Evolutionary conservation across 805 yeast genomes (phyloP).

Genomic region (Cyberlindnera euphorbiae): DNA sequence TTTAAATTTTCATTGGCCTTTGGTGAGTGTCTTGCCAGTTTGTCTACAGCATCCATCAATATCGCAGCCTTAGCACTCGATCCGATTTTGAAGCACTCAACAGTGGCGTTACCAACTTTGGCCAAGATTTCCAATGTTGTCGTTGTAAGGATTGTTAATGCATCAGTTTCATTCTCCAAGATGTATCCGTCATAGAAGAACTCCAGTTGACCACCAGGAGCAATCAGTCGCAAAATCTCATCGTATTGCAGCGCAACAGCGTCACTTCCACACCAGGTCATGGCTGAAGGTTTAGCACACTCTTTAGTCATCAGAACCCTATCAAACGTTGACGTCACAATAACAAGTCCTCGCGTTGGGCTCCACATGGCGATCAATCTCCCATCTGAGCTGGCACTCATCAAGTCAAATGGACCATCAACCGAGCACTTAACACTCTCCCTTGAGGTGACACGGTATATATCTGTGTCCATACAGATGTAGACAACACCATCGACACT

Average conservation of each 20-base stretch:
- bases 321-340: slow-evolving; percentile 7
- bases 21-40: slow-evolving; percentile 63
- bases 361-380: slow-evolving; percentile 13
- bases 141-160: slow-evolving; percentile 59
- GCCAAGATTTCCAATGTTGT: slow-evolving; percentile 53
- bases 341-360: slow-evolving; percentile 4
- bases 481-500: slow-evolving; percentile 2
- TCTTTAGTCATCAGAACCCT: slow-evolving; percentile 11
- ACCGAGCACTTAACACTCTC: slow-evolving; percentile 5
- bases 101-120: slow-evolving; percentile 53
- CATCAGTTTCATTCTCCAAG: slow-evolving; percentile 56
- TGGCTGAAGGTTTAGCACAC: slow-evolving; percentile 5
- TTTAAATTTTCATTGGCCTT: slow-evolving; percentile 75
- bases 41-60: slow-evolving; percentile 69
- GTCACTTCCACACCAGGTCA: slow-evolving; percentile 85
- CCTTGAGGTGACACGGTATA: slow-evolving; percentile 3
- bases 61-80: slow-evolving; percentile 81
- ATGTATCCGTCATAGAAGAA: slow-evolving; percentile 43
- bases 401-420: slow-evolving; percentile 14
- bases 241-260: slow-evolving; percentile 58
- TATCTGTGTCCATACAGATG: slow-evolving; percentile 6
- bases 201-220: slow-evolving; percentile 57
- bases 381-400: slow-evolving; percentile 10
- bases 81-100: slow-evolving; percentile 72
- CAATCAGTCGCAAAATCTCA: slow-evolving; percentile 65